phyloP scores from a whole-genome alignment of 306 rosid species.

The Carpinus fangiana region DNA sequence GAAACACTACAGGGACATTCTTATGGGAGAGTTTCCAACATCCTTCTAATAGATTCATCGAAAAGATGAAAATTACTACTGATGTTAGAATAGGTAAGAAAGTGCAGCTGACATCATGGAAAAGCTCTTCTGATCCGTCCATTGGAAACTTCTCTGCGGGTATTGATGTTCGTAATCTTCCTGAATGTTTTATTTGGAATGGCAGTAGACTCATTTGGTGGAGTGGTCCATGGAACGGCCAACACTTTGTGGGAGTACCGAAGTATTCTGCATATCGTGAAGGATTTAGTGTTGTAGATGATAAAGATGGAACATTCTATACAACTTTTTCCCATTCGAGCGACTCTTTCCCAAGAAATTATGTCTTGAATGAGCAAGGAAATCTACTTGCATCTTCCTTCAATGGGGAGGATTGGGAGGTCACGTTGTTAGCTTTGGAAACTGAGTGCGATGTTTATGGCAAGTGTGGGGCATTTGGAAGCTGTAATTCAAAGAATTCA shows the following conservation, averaged over 20 bases:
- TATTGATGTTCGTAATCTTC: too few relatives aligned
- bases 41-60: too few relatives aligned
- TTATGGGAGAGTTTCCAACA: constrained; percentile 47
- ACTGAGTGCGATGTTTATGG: constrained; percentile 29
- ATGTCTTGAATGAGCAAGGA: constrained; percentile 16
- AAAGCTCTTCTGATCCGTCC: too few relatives aligned
- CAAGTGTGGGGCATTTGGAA: too few relatives aligned
- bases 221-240: constrained; percentile 24
- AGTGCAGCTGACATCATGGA: too few relatives aligned
- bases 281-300: not conserved
- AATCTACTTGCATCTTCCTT: not conserved
- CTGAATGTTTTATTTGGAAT: too few relatives aligned
- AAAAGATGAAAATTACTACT: too few relatives aligned
- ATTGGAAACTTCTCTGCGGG: too few relatives aligned
- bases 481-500: too few relatives aligned
- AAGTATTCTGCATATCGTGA: not conserved
- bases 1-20: not conserved
- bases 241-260: constrained; percentile 20
- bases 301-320: constrained; percentile 4
- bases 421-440: not conserved
- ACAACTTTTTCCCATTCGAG: not conserved
- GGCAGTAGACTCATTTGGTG: too few relatives aligned
- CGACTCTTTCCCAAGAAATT: not conserved
- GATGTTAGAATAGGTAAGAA: too few relatives aligned
- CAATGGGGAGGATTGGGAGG: not conserved